Conservation (phyloP, 179 eudicot species). For the Beta lomatogona region DNA sequence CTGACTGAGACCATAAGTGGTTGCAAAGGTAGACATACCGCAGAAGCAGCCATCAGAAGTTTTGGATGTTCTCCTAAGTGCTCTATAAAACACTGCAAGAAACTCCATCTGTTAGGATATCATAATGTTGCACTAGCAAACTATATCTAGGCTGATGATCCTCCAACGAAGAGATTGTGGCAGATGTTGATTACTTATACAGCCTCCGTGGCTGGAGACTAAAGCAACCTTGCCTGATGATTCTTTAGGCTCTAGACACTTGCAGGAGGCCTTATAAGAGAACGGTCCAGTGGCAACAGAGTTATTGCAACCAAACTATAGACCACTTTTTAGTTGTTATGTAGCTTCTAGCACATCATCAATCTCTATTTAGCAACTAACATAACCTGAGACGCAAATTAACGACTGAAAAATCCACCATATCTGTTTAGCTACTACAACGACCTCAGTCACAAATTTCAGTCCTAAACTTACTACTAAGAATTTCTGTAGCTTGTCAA, state of each 20-base stretch:
- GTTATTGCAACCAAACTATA: no score
- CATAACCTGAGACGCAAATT: no score
- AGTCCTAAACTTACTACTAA: no score
- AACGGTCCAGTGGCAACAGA: not conserved
- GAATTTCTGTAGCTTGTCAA: no score
- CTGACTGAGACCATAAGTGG: slow-evolving; percentile 96
- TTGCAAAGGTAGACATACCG: slow-evolving; percentile 80
- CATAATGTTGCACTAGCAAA: not conserved
- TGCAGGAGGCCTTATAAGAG: not conserved
- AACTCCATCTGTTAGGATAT: not conserved
- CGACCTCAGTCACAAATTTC: no score
- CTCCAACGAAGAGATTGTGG: not conserved
- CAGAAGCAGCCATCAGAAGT: slow-evolving; percentile 89
- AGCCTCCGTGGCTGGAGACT: not conserved
- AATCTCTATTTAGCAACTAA: no score
- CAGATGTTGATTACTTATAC: not conserved
- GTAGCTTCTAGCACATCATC: no score
- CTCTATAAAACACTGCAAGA: slow-evolving; percentile 83
- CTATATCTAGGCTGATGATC: no score
- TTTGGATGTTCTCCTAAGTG: slow-evolving; percentile 83
- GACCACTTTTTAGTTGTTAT: no score
- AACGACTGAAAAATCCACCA: no score
- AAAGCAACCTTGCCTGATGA: not conserved
- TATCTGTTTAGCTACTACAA: no score
- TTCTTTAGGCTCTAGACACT: not conserved